phyloP scores from a whole-genome alignment of 305 asterid species.

The Nicotiana rustica region DNA sequence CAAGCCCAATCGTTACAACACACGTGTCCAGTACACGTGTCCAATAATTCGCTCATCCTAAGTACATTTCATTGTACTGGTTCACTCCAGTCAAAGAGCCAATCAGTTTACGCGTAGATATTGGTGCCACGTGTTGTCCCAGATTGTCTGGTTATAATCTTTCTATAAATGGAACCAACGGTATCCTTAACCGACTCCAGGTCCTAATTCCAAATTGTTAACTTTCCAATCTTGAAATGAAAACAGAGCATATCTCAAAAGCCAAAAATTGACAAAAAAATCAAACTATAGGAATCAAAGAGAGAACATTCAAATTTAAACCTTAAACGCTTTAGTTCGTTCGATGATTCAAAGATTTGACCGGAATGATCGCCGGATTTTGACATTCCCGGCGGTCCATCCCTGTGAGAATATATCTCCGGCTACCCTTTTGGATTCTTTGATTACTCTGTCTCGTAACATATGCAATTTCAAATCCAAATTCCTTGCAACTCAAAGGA shows the following conservation, averaged over 20 bases:
- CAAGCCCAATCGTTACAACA: constrained; percentile 34
- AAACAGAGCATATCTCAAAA: background rate
- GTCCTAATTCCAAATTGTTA: background rate
- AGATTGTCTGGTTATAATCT: constrained; percentile 40
- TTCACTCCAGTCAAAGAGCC: constrained; percentile 24
- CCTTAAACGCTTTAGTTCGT: background rate
- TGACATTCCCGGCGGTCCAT: constrained; percentile 72
- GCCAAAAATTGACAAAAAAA: background rate
- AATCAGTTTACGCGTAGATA: constrained; percentile 21
- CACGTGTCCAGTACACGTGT: constrained; percentile 61
- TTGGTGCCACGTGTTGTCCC: constrained; percentile 54
- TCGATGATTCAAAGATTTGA: constrained; percentile 56
- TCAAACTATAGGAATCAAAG: background rate
- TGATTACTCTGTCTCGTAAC: constrained; percentile 50
- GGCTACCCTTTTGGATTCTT: constrained; percentile 62
- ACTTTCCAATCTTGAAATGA: background rate
- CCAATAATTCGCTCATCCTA: constrained; percentile 33
- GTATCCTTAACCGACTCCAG: constrained; percentile 26
- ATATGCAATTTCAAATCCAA: constrained; percentile 52
- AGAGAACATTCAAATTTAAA: background rate
- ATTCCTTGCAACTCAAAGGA: constrained; percentile 56
- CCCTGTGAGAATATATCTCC: constrained; percentile 74
- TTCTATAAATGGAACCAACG: constrained; percentile 23
- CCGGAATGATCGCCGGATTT: constrained; percentile 67
- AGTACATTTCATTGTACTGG: constrained; percentile 13